Evolutionary conservation across 1,284 basidiomycete genomes (phyloP), one percentile per base, ranked within the genome.

Genomic region (Ceratobasidium sp.): DNA sequence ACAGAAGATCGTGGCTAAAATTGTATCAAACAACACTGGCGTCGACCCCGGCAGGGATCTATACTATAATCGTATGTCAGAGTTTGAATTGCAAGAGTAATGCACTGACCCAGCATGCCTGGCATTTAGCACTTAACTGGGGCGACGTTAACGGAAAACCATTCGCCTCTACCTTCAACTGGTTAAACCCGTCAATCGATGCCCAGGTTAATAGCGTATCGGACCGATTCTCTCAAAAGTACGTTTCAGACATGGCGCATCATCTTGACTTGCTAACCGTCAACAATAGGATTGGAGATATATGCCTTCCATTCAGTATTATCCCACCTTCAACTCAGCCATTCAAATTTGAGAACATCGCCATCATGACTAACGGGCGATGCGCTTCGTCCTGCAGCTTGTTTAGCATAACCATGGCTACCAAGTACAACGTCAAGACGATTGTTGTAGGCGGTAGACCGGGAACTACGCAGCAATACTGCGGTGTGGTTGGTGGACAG

Each of bases 401-500:
- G 5, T 42, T 67, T 48, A 81, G 90, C 89, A 88, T 91, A 80
- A 88, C 89, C 33, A 90, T 91, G 89, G 84, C 87, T 2, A 91
- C 91, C 83, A 84, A 86, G 59, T 89, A 91, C 79, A 89, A 88
- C 52, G 87, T 89, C 48, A 88, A 85, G 81, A 90, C 88, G 0
- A 87, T 89, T 26, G 89, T 91, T 17, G 82, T 90, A 38, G 90
- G 90, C 33, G 90, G 90, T 40, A 87, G 87, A 80, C 82, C 86
- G 56, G 85, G 84, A 62, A 84, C 87, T 23, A 83, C 83, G 23
- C 90, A 91, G 81, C 86, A 91, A 79, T 91, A 91, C 82, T 90
- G 90, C 79, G 90, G 90, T 20, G 88, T 87, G 56, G 90, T 91
- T 44, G 90, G 90, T 6, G 90, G 90, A 0, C 89, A 91, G 83